Evolutionary conservation across 768 basidiomycete genomes (phyloP).

Genomic region (Suillus variegatus): DNA sequence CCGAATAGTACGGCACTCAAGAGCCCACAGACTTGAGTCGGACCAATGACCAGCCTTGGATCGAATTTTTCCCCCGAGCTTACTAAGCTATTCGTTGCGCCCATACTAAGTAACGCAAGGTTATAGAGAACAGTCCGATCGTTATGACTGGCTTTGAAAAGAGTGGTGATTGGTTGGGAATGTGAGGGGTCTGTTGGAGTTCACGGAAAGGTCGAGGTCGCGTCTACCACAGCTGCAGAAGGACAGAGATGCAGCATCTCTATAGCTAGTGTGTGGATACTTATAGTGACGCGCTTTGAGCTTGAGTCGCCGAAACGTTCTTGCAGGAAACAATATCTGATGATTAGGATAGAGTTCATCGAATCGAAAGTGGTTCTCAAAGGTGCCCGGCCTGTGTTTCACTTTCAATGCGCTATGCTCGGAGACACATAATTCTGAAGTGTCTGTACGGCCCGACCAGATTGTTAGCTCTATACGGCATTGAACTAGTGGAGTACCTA

Average conservation of each 20-base stretch:
- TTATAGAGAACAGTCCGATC: background rate
- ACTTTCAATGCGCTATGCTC: background rate
- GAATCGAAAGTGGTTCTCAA: background rate
- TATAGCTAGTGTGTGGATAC: background rate
- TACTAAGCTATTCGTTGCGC: background rate
- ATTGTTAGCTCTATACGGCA: background rate
- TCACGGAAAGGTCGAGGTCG: background rate
- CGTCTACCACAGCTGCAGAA: too few species aligned
- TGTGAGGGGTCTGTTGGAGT: background rate
- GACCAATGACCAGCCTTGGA: conserved; percentile 5
- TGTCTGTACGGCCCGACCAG: background rate
- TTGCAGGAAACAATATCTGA: background rate
- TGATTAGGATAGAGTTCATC: background rate
- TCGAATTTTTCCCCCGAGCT: background rate
- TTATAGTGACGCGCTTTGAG: background rate
- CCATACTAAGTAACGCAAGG: background rate
- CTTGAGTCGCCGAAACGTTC: background rate
- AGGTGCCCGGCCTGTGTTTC: background rate
- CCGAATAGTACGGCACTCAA: conserved; percentile 15
- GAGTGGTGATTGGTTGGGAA: background rate
- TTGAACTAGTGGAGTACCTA: background rate
- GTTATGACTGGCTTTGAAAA: background rate
- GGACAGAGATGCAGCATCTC: background rate
- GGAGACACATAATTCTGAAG: background rate
- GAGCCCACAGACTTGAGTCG: conserved; percentile 15